A percentile compares a stretch with the other conserved stretches of the same genome.
phyloP scores from a whole-genome alignment of 2,329 filamentous ascomycete species.

The Colletotrichum sp. region DNA sequence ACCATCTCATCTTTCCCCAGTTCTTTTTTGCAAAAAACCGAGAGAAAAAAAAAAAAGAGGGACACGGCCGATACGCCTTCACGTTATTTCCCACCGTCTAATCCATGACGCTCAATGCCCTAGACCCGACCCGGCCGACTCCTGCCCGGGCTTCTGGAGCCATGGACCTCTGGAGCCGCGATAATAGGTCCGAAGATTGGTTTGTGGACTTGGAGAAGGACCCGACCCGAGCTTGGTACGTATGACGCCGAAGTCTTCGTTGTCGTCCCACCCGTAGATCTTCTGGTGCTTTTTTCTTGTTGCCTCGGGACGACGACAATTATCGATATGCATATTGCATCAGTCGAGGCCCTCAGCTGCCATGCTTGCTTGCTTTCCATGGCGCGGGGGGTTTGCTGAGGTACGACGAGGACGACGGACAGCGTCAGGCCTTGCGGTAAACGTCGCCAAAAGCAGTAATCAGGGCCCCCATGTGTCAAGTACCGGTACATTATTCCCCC shows the following conservation, averaged over 20 bases:
- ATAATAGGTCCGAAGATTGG: slow-evolving; percentile 19
- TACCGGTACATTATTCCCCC: slow-evolving; percentile 3
- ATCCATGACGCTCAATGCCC: slow-evolving; percentile 17
- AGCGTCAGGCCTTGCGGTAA: slow-evolving; percentile 7
- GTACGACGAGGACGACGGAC: not conserved
- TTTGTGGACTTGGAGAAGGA: slow-evolving; percentile 2
- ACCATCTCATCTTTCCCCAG: slow-evolving; percentile 13
- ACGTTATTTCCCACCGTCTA: slow-evolving; percentile 14
- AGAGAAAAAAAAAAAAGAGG: not conserved
- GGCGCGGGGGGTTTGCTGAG: slow-evolving; percentile 1
- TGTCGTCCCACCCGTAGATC: slow-evolving; percentile 5
- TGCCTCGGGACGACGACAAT: not conserved
- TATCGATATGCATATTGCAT: not conserved
- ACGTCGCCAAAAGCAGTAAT: slow-evolving; percentile 13
- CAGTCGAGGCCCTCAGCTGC: not conserved
- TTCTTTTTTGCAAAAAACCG: not conserved
- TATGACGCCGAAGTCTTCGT: slow-evolving; percentile 10
- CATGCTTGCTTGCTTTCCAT: slow-evolving; percentile 1
- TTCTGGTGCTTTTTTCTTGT: not conserved
- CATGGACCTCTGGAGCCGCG: not conserved
- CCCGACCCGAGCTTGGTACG: slow-evolving; percentile 8
- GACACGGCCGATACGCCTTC: not conserved
- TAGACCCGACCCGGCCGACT: slow-evolving; percentile 6
- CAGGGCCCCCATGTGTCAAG: not conserved
- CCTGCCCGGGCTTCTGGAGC: not conserved